Evolutionary conservation across 2,329 filamentous ascomycete genomes (phyloP), one percentile per base, ranked within the genome.

Genomic region (Diaporthe vexans): DNA sequence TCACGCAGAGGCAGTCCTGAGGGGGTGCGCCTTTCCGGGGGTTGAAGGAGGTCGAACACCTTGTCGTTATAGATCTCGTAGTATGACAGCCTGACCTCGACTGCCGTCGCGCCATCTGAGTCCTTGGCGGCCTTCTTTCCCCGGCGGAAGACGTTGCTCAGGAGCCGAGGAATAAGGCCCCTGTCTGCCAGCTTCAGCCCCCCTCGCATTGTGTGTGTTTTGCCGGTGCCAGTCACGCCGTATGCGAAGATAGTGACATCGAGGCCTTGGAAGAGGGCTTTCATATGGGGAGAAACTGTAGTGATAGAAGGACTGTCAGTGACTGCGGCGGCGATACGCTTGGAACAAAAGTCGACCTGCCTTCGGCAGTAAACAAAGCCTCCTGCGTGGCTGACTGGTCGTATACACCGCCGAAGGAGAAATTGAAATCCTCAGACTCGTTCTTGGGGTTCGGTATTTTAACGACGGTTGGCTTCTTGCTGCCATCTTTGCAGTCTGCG

Each of bases 1-100:
- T 98, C 95, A 35, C 95, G 90, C 33, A 98, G 90, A 2, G 94
- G 94, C 35, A 98, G 86, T 0, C 95, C 95, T 0, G 94, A 90
- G 1, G 94, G 87, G 0, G 94, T 95, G 68, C 97, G 93, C 85
- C 95, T 97, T 82, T 98, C 95, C 0, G 92, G 93, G 0, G 95
- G 88, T 81, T 98, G 94, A 78, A 98, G 94, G 43, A 98, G 86
- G 81, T 98, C 95, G 80, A 93, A 98, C 26, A 98, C 95, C 81
- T 96, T 96, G 86, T 98, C 95, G 82, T 97, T 98, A 85, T 98
- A 98, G 78, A 98, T 98, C 82, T 98, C 95, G 85, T 97, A 98
- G 85, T 98, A 98, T 37, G 94, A 95, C 80, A 98, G 88, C 17
- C 91, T 88, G 21, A 98, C 94, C 11, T 91, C 86, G 29, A 97